Conservation (phyloP, 2,329 filamentous ascomycete genomes). For the Xylariaceae sp. region DNA sequence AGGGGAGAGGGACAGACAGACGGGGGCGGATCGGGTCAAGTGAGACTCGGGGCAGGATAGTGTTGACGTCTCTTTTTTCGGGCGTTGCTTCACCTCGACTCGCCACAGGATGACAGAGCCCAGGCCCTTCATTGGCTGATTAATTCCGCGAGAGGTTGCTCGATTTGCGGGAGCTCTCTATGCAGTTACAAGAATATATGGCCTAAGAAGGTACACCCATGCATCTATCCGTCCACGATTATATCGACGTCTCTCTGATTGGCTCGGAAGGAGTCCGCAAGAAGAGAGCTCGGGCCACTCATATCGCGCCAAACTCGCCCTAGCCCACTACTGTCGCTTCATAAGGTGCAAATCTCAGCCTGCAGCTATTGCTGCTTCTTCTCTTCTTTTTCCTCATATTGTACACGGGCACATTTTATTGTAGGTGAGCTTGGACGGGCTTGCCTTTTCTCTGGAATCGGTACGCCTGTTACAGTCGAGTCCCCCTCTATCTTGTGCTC, state of each 20-base stretch:
- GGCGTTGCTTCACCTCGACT: slow-evolving; percentile 5
- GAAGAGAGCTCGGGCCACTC: slow-evolving; percentile 9
- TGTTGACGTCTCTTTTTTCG: slow-evolving; percentile 24
- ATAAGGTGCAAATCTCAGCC: not conserved
- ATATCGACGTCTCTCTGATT: not conserved
- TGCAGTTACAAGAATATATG: too few relatives aligned
- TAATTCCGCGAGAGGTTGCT: not conserved
- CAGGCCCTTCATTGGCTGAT: slow-evolving; percentile 10
- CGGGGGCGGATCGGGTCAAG: slow-evolving; percentile 8
- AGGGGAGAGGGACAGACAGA: slow-evolving; percentile 33
- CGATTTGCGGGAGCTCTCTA: too few relatives aligned
- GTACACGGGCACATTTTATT: slow-evolving; percentile 68
- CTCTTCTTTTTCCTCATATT: slow-evolving; percentile 47
- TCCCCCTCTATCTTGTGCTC: slow-evolving; percentile 71
- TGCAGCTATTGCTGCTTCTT: slow-evolving; percentile 19
- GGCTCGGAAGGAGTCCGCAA: not conserved
- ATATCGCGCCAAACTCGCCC: not conserved
- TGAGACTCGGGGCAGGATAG: slow-evolving; percentile 3
- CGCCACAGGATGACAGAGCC: slow-evolving; percentile 1
- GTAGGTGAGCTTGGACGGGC: slow-evolving; percentile 61
- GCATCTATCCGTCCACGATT: slow-evolving; percentile 2
- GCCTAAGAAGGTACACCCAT: not conserved
- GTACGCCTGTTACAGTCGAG: slow-evolving; percentile 50
- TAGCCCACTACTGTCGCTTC: not conserved
- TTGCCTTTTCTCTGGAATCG: slow-evolving; percentile 30